Base-by-base conservation (phyloP, 345 rosid genomes). In the Citrus cavaleriei region DNA sequence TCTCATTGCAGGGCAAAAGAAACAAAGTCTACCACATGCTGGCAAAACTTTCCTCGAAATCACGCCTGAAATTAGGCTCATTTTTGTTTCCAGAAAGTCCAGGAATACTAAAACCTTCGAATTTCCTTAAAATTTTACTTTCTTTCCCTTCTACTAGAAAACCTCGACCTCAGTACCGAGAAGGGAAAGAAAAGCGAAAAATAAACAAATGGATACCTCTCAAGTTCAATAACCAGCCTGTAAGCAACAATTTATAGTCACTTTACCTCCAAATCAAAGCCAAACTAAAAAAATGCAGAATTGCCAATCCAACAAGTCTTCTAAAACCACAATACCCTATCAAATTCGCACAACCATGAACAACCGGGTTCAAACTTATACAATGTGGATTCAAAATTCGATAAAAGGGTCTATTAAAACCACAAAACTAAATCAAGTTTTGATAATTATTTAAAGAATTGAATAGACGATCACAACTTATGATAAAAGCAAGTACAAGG, bases 11-110 rank as follows among this genome's bases (percentile, higher is more conserved):
- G 99, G 98, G 84, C 97, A 97, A 81, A 91, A 88, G 84, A 87
- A 85, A 83, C 99, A 97, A 81, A 97, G 94, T 81, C 88, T 90
- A 42, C 98, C 98, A 74, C 99, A 96, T 72, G 85, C 92, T 30
- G 99, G 98, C 91, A 96, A 81, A 37, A 95, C 88, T 86, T 91
- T 93, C 91, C 99, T 90, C 58, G 98, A 93, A 83, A 97, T 79
- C 5, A 91, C 85, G n/a, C 98, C 97, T n/a, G 97, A 91, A 73
- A 94, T 80, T 7, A 79, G 72, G 57, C 92, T 92, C 99, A 93
- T 92, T 68, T 83, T 84, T 49, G 71, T 66, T 73, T 75, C 76
- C 75, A 66, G 64, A 78, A 38, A 78, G 67, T 49, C 30, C 4
- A 37, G 55, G 37, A 49, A 68, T 55, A 13, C 71, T 67, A 24